Evolutionary conservation across 805 yeast species (phyloP).

Genomic region (Starmerella geochares): DNA sequence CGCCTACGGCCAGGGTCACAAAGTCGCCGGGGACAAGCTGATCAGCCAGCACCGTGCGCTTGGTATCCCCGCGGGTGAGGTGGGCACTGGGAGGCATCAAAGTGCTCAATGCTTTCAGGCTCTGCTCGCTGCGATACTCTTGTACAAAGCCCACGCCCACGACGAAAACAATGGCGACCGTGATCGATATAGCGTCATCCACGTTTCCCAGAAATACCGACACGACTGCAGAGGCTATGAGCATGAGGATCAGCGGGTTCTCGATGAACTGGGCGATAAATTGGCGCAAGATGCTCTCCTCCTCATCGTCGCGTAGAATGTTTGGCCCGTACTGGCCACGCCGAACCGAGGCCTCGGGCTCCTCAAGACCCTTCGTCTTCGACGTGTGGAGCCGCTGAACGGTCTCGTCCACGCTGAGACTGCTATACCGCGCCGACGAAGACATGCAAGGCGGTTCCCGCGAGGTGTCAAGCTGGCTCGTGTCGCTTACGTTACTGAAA

Average conservation of each 20-base stretch:
- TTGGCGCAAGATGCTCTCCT: slow-evolving; percentile 52
- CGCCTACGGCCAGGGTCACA: slow-evolving; percentile 84
- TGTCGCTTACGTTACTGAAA: slow-evolving; percentile 8
- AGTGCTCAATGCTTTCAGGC: slow-evolving; percentile 82
- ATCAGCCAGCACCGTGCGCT: slow-evolving; percentile 75
- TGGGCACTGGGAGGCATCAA: slow-evolving; percentile 96
- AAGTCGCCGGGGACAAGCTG: slow-evolving; percentile 92
- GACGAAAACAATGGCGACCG: slow-evolving; percentile 83
- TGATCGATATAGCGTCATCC: slow-evolving; percentile 90
- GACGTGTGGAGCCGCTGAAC: slow-evolving; percentile 54
- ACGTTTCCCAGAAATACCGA: slow-evolving; percentile 90
- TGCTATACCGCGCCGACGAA: slow-evolving; percentile 58
- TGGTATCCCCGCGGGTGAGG: slow-evolving; percentile 68
- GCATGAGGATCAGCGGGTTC: slow-evolving; percentile 78
- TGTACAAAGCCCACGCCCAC: slow-evolving; percentile 96
- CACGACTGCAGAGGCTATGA: slow-evolving; percentile 81
- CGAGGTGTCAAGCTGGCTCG: neutral
- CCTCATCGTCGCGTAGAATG: slow-evolving; percentile 74
- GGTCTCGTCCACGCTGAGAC: slow-evolving; percentile 56
- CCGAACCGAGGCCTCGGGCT: slow-evolving; percentile 62
- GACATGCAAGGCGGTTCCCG: slow-evolving; percentile 25
- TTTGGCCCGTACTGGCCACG: slow-evolving; percentile 70
- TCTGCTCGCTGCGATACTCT: slow-evolving; percentile 90
- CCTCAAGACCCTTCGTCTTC: slow-evolving; percentile 47
- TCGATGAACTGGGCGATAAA: slow-evolving; percentile 74